Conservation (phyloP, 371 early-diverging fungal genomes). For the Fennellomyces sp. region DNA sequence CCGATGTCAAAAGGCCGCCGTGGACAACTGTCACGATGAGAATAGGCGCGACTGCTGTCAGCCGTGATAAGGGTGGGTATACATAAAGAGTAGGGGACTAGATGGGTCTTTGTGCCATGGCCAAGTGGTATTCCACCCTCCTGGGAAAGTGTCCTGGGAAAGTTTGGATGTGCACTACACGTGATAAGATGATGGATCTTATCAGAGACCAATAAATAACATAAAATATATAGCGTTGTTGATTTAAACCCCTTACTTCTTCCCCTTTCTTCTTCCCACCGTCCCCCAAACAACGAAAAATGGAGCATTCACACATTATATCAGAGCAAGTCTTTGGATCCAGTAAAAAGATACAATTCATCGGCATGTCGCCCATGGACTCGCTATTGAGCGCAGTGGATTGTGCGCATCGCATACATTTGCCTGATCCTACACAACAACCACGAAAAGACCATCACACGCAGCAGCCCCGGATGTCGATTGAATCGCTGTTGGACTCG, state of each 20-base stretch:
- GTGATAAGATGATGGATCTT: constrained; percentile 53
- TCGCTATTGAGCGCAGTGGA: constrained; percentile 46
- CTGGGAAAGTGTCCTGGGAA: constrained; percentile 32
- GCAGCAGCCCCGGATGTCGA: constrained; percentile 38
- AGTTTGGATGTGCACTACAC: constrained; percentile 22
- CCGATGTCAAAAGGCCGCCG: background rate
- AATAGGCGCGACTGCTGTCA: too few relatives aligned
- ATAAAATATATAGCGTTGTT: constrained; percentile 2
- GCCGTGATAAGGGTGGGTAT: too few relatives aligned
- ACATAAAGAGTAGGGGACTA: background rate
- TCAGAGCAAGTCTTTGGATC: constrained; percentile 31
- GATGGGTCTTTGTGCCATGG: background rate
- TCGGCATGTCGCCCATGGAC: constrained; percentile 46
- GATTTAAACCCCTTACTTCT: constrained; percentile 16
- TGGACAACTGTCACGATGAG: too few relatives aligned
- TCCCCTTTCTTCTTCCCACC: constrained; percentile 30
- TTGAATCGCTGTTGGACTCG: constrained; percentile 40
- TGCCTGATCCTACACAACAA: constrained; percentile 21
- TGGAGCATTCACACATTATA: constrained; percentile 26
- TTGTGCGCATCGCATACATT: constrained; percentile 33
- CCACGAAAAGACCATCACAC: constrained; percentile 10
- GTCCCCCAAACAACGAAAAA: constrained; percentile 2
- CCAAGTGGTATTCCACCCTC: constrained; percentile 7
- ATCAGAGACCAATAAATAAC: constrained; percentile 26
- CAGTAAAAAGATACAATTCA: constrained; percentile 27